Evolutionary conservation across 306 rosid species (phyloP).

Genomic region (Prunus padus): DNA sequence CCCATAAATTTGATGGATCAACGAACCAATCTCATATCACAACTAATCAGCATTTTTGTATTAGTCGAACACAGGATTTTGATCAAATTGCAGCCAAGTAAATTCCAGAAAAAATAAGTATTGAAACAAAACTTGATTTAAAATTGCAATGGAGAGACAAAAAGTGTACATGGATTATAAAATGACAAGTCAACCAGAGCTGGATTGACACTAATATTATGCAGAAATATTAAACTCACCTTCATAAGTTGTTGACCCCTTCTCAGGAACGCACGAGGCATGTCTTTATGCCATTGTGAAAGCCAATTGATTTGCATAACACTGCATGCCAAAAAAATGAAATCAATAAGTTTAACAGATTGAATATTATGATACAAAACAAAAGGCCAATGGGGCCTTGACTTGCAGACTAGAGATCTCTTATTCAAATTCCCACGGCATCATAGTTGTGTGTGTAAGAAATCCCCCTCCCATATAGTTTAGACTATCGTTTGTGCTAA

Average conservation of each 20-base stretch:
- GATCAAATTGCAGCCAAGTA: slow-evolving; percentile 7
- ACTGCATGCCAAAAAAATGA: slow-evolving; percentile 31
- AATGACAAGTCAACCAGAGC: slow-evolving; percentile 33
- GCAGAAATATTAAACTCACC: slow-evolving; percentile 32
- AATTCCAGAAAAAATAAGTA: background rate
- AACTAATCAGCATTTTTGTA: background rate
- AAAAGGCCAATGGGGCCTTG: too few species aligned
- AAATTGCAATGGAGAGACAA: slow-evolving; percentile 31
- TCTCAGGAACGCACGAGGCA: slow-evolving; percentile 14
- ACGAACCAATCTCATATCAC: background rate
- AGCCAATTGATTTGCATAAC: background rate
- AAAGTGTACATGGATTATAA: slow-evolving; percentile 34
- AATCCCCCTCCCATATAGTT: too few species aligned
- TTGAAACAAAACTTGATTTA: background rate
- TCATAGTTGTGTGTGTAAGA: too few species aligned
- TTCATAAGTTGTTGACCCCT: slow-evolving; percentile 18
- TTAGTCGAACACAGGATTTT: background rate
- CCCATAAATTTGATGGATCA: background rate
- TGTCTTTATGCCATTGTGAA: slow-evolving; percentile 8
- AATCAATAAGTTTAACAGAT: slow-evolving; percentile 10
- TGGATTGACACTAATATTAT: slow-evolving; percentile 15
- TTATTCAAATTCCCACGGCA: too few species aligned
- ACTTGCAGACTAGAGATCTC: too few species aligned
- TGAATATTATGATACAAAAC: slow-evolving; percentile 6
- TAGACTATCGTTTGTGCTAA: too few species aligned